Evolutionary conservation across 441 rosid genomes (phyloP).

Genomic region (Aquilaria agallochum): DNA sequence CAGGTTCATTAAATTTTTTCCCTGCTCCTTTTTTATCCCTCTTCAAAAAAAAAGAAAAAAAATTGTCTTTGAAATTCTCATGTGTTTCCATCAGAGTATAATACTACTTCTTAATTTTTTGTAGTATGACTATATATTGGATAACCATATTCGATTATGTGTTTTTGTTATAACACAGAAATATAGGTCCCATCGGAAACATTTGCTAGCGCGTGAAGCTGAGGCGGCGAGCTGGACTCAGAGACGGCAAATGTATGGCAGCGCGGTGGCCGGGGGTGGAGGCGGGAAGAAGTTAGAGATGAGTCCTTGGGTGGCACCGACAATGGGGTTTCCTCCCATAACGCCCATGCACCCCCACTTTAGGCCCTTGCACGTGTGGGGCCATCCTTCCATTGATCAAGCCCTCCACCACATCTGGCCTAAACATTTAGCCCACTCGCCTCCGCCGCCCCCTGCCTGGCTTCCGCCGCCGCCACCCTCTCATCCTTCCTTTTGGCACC

Average conservation of each 20-base stretch:
- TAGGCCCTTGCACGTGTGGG: conserved; percentile 84
- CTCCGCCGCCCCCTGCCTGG: conserved; percentile 39
- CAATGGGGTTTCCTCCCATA: conserved; percentile 74
- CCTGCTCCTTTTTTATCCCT: neutral
- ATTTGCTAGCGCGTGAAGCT: conserved; percentile 79
- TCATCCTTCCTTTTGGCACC: conserved; percentile 58
- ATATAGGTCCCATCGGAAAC: conserved; percentile 86
- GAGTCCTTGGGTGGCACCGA: conserved; percentile 60
- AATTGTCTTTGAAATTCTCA: too few species aligned
- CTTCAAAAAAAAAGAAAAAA: neutral
- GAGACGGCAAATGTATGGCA: conserved; percentile 58
- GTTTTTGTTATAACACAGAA: conserved; percentile 34
- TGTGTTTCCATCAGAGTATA: too few species aligned
- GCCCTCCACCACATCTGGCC: conserved; percentile 58
- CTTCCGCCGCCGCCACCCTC: conserved; percentile 40
- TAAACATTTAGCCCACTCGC: conserved; percentile 36
- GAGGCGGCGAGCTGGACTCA: conserved; percentile 88
- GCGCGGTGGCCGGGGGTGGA: conserved; percentile 26
- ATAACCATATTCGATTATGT: neutral
- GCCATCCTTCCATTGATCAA: conserved; percentile 68
- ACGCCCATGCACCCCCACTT: conserved; percentile 39
- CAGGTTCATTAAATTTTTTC: conserved; percentile 42
- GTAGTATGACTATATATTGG: too few species aligned
- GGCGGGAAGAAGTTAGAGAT: conserved; percentile 36
- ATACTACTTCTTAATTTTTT: too few species aligned